Evolutionary conservation across 768 basidiomycete genomes (phyloP).

Genomic region (Lactifluus rugatus): DNA sequence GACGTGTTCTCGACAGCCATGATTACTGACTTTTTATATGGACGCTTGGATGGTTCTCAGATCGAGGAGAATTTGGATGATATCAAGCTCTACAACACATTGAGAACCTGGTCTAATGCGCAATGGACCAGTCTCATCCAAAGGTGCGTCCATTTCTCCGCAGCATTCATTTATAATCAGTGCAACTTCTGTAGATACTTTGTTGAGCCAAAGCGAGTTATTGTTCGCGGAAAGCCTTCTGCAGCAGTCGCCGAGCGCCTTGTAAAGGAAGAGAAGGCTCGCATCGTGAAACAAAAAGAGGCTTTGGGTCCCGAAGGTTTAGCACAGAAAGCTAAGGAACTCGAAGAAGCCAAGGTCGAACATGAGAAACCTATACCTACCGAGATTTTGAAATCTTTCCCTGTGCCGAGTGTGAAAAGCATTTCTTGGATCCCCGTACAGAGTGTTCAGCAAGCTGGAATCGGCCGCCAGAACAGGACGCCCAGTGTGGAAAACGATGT

Average conservation of each 20-base stretch:
- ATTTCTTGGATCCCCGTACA: slow-evolving; percentile 87
- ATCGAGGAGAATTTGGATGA: slow-evolving; percentile 67
- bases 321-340: slow-evolving; percentile 48
- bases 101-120: slow-evolving; percentile 61
- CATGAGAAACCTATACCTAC: slow-evolving; percentile 76
- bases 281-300: slow-evolving; percentile 59
- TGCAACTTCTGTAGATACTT: slow-evolving; percentile 51
- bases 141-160: slow-evolving; percentile 39
- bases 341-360: slow-evolving; percentile 79
- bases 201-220: slow-evolving; percentile 57
- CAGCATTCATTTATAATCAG: neutral
- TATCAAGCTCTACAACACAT: slow-evolving; percentile 54
- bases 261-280: slow-evolving; percentile 69
- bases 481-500: slow-evolving; percentile 36
- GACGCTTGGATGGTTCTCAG: slow-evolving; percentile 71
- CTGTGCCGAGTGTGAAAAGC: slow-evolving; percentile 81
- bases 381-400: slow-evolving; percentile 74
- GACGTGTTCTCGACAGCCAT: slow-evolving; percentile 68
- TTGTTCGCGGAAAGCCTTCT: slow-evolving; percentile 85
- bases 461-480: slow-evolving; percentile 31
- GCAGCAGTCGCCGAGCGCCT: slow-evolving; percentile 70
- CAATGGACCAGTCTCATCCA: slow-evolving; percentile 73
- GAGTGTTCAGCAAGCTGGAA: slow-evolving; percentile 53
- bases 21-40: slow-evolving; percentile 82
- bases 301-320: slow-evolving; percentile 76